Conservation (phyloP, 495 filamentous ascomycete genomes). For the Hypoxylon lienhwacheense region DNA sequence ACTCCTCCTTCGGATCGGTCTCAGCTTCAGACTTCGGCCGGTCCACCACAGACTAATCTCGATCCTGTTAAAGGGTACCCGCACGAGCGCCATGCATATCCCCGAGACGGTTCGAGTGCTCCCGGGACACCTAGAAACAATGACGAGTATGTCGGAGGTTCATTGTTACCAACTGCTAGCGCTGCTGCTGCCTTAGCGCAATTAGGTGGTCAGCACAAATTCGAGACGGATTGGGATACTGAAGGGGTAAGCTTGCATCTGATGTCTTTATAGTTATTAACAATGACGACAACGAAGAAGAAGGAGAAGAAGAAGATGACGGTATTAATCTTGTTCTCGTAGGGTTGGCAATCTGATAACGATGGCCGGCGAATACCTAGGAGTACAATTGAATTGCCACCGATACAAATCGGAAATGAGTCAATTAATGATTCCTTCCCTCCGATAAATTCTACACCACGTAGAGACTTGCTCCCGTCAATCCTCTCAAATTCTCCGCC, state of each 20-base stretch:
- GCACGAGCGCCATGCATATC: constrained; percentile 51
- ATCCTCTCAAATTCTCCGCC: constrained; percentile 80
- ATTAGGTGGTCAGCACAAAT: constrained; percentile 75
- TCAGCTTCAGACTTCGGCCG: constrained; percentile 41
- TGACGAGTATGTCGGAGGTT: constrained; percentile 68
- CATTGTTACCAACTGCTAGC: constrained; percentile 68
- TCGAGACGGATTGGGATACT: constrained; percentile 80
- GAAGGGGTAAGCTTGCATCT: constrained; percentile 65
- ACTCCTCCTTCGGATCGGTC: constrained; percentile 82
- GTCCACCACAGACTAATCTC: constrained; percentile 32
- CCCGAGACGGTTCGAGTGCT: constrained; percentile 68
- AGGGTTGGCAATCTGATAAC: constrained; percentile 75
- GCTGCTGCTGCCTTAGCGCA: constrained; percentile 86
- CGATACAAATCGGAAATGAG: constrained; percentile 64
- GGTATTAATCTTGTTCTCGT: constrained; percentile 31
- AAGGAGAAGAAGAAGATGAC: too few relatives aligned
- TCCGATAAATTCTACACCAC: constrained; percentile 58
- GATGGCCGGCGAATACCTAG: constrained; percentile 58
- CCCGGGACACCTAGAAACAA: constrained; percentile 69
- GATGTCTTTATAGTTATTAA: constrained; percentile 5
- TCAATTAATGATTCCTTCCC: constrained; percentile 71
- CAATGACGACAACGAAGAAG: background rate
- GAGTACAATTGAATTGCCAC: constrained; percentile 73
- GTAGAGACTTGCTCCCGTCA: constrained; percentile 75
- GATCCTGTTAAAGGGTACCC: constrained; percentile 43